Evolutionary conservation across 73 alveolate species (phyloP).

Genomic region (Blepharisma japonicum): DNA sequence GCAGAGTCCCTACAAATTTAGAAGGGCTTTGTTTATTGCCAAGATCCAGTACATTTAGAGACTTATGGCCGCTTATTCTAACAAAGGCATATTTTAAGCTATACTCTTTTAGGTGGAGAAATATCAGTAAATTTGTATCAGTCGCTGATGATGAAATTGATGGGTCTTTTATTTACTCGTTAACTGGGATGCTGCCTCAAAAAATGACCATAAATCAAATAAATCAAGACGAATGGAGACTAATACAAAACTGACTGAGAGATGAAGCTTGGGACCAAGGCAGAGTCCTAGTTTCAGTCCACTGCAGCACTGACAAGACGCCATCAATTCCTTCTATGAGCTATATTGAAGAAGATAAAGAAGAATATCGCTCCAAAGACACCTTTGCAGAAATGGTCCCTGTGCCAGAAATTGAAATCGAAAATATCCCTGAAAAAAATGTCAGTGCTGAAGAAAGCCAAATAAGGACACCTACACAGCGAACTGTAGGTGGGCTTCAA

Average conservation of each 20-base stretch:
- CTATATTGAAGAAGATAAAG: slow-evolving; percentile 14
- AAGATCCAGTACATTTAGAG: slow-evolving; percentile 73
- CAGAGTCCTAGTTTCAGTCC: slow-evolving; percentile 34
- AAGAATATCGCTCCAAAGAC: no score
- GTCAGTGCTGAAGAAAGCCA: no score
- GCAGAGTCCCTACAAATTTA: slow-evolving; percentile 88
- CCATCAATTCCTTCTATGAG: slow-evolving; percentile 29
- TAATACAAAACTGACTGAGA: slow-evolving; percentile 30
- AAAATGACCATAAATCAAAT: slow-evolving; percentile 61
- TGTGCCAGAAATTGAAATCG: no score
- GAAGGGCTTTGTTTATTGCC: slow-evolving; percentile 88
- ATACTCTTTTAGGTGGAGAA: slow-evolving; percentile 82
- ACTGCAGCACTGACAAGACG: slow-evolving; percentile 20
- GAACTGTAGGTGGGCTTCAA: no score
- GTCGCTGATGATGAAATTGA: slow-evolving; percentile 70
- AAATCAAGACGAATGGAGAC: slow-evolving; percentile 29
- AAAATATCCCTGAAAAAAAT: no score
- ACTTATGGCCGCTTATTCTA: slow-evolving; percentile 92
- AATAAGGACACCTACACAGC: no score
- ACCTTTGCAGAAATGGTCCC: no score
- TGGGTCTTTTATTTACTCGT: slow-evolving; percentile 87
- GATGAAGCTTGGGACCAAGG: slow-evolving; percentile 37
- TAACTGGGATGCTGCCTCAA: slow-evolving; percentile 96
- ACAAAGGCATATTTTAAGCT: slow-evolving; percentile 90
- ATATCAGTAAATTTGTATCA: slow-evolving; percentile 35